A percentile compares a stretch with the other conserved stretches of the same genome.
Evolutionary conservation across 495 filamentous ascomycete genomes (phyloP).

Genomic region (Neurospora cerealis): DNA sequence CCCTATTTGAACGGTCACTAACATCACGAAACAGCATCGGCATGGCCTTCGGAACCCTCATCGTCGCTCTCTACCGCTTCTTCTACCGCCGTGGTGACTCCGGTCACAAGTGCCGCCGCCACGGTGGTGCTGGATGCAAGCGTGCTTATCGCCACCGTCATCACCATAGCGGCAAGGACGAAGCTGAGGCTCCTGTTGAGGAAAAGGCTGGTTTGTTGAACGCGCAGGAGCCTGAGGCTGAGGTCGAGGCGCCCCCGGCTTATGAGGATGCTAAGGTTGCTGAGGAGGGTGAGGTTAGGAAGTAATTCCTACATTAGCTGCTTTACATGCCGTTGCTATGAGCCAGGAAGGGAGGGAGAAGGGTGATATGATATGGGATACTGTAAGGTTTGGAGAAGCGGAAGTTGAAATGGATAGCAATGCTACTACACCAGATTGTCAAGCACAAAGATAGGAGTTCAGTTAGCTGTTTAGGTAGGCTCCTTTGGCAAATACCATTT

Average conservation of each 20-base stretch:
- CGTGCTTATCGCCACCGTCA: constrained; percentile 9
- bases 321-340: too few species aligned
- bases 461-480: neutral
- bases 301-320: neutral
- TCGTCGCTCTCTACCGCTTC: constrained; percentile 36
- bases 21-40: constrained; percentile 27
- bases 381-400: neutral
- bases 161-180: constrained; percentile 20
- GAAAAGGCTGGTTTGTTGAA: constrained; percentile 37
- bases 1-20: neutral
- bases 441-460: neutral
- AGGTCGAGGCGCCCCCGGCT: constrained; percentile 20
- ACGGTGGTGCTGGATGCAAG: neutral
- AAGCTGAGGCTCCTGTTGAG: constrained; percentile 21
- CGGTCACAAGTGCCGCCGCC: constrained; percentile 15
- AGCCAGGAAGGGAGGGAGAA: too few species aligned
- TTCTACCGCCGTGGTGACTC: constrained; percentile 17
- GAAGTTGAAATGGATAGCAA: neutral
- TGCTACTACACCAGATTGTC: neutral
- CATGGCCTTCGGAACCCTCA: constrained; percentile 39
- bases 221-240: constrained; percentile 17
- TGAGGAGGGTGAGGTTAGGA: neutral
- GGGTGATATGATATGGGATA: neutral
- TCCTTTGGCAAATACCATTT: neutral
- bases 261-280: constrained; percentile 20